Base-by-base conservation (phyloP, 2,329 filamentous ascomycete genomes). In the Beauveria sp. region DNA sequence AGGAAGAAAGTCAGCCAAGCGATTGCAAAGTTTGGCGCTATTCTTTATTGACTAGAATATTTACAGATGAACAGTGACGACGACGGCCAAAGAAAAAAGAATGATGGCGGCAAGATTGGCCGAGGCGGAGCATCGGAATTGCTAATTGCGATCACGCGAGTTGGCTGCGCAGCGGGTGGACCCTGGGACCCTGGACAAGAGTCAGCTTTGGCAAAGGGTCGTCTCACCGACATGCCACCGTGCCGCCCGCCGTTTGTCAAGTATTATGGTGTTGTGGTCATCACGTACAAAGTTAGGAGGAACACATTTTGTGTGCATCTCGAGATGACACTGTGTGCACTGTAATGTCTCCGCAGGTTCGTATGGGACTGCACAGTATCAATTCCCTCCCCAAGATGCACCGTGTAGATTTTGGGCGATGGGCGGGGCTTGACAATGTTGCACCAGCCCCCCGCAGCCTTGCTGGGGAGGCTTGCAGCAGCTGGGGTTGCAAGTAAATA, bases 91-190 rank as follows among this genome's bases (percentile, higher is more conserved):
- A 12, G 20, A 24, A 46, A 46, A 46, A 46, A 46, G 43, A 46
- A 24, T 46, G 3, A 20, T 43, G 40, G n/a, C 16, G 47, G 30
- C 26, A 51, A 22, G 28, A 42, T 59, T 59, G 56, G 47, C n/a
- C 26, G 34, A 22, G 45, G 45, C 59, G 59, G 59, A 55, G 59
- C 34, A 61, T 56, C 52, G 59, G 59, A 56, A 61, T 55, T 56
- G 59, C 6, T 55, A 43, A 61, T 56, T 61, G 59, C 59, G 43
- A 61, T 61, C 59, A 61, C 59, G 59, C 51, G 59, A 61, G 59
- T 56, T 61, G 45, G 50, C 43, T 54, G 42, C 20, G 24, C 22
- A 22, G 26, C 14, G 3, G 47, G 57, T 53, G 57, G 57, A 59
- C 38, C 56, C 56, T 30, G 34, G 30, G 2, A 46, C n/a, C 20